Conservation (phyloP, 352 stramenopile species). For the Phytophthora sansomeana region DNA sequence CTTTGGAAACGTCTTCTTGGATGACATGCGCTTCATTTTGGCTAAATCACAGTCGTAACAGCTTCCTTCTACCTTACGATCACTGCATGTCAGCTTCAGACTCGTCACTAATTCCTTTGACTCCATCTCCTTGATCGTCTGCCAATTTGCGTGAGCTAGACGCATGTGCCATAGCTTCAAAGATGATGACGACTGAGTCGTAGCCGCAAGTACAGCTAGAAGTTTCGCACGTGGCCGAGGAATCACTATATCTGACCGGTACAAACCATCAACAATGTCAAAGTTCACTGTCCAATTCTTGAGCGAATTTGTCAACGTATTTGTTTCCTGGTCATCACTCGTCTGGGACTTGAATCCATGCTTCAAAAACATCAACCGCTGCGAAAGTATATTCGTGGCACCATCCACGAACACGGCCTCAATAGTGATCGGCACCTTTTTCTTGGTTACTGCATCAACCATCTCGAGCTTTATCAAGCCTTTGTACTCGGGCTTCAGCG, state of each 20-base stretch:
- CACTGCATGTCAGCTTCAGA: too few relatives aligned
- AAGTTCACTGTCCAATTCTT: conserved; percentile 4
- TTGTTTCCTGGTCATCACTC: conserved; percentile 8
- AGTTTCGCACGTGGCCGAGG: too few relatives aligned
- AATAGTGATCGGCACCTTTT: conserved; percentile 5
- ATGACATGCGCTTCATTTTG: conserved; percentile 28
- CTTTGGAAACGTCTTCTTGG: background rate
- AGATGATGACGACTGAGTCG: background rate
- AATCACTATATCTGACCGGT: conserved; percentile 4
- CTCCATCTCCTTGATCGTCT: conserved; percentile 11
- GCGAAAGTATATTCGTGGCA: conserved; percentile 13
- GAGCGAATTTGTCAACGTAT: background rate
- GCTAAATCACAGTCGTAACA: conserved; percentile 19
- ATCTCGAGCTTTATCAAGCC: conserved; percentile 1
- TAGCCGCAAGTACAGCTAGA: too few relatives aligned
- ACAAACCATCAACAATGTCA: conserved; percentile 8
- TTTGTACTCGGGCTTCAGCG: conserved; percentile 2
- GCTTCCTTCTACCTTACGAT: background rate
- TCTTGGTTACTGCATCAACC: background rate
- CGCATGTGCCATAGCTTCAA: conserved; percentile 7
- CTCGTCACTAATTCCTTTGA: conserved; percentile 10
- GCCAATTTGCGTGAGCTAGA: conserved; percentile 15
- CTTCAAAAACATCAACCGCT: conserved; percentile 1
- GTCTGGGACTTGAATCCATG: conserved; percentile 5
- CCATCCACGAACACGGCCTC: conserved; percentile 10